Evolutionary conservation across 441 rosid species (phyloP).

Genomic region (Euphorbia schlechtendalii): DNA sequence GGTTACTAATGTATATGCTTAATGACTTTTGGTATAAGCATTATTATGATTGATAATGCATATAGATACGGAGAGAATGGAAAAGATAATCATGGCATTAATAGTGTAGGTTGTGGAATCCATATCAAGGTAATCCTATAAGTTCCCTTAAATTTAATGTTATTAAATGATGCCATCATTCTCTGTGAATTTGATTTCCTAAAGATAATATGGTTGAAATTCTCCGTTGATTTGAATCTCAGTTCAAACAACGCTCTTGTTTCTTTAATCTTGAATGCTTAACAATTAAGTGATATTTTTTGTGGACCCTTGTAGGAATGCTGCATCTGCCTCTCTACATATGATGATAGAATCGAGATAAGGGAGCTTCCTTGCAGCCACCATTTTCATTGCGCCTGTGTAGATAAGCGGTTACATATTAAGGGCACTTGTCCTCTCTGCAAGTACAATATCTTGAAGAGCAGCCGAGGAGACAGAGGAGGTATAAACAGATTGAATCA

Average conservation of each 20-base stretch:
- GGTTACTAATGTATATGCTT: too few relatives aligned
- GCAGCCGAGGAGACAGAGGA: slow-evolving; percentile 55
- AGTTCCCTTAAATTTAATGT: too few relatives aligned
- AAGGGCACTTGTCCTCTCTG: slow-evolving; percentile 95
- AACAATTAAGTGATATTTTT: slow-evolving; percentile 5
- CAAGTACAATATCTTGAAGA: slow-evolving; percentile 88
- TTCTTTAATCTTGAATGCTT: neutral
- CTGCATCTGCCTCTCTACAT: slow-evolving; percentile 89
- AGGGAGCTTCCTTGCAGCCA: slow-evolving; percentile 93
- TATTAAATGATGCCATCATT: too few relatives aligned
- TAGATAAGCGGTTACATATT: slow-evolving; percentile 86
- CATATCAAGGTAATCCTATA: too few relatives aligned
- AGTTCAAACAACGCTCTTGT: neutral
- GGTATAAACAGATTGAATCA: slow-evolving; percentile 33
- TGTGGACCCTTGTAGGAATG: slow-evolving; percentile 57
- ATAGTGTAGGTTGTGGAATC: too few relatives aligned
- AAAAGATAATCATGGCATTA: too few relatives aligned
- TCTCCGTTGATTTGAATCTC: slow-evolving; percentile 9
- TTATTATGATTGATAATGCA: too few relatives aligned
- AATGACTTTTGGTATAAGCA: too few relatives aligned
- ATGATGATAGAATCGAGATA: slow-evolving; percentile 86
- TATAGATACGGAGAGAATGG: too few relatives aligned
- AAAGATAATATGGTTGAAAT: slow-evolving; percentile 67
- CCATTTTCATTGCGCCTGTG: slow-evolving; percentile 90
- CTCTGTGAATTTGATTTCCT: too few relatives aligned